phyloP scores from a whole-genome alignment of 129 eudicot species.

The Glebionis coronaria region DNA sequence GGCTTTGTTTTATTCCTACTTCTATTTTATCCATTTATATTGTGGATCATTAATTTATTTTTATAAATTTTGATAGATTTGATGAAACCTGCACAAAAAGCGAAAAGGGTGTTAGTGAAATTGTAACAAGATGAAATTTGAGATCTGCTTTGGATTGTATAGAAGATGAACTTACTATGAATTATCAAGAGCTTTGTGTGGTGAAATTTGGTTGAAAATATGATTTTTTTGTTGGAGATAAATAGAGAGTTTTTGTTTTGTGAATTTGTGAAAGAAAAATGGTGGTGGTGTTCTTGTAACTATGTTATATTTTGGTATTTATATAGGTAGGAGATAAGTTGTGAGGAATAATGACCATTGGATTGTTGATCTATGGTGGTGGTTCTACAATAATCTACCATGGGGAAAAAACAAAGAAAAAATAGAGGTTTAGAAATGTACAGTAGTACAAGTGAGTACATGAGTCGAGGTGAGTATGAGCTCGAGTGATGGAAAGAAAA shows the following conservation, averaged over 20 bases:
- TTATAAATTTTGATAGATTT: no score
- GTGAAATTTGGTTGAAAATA: no score
- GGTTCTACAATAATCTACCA: neutral
- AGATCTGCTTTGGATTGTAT: conserved; percentile 23
- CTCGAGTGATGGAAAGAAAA: no score
- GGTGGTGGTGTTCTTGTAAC: conserved; percentile 20
- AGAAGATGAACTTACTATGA: conserved; percentile 12
- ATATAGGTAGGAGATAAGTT: conserved; percentile 29
- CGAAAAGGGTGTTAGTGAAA: neutral
- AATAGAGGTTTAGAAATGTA: neutral
- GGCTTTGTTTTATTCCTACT: conserved; percentile 20
- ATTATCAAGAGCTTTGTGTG: no score
- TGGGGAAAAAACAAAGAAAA: conserved; percentile 3
- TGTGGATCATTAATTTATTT: neutral
- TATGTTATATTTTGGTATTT: conserved; percentile 26
- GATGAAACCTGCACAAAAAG: conserved; percentile 24
- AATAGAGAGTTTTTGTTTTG: conserved; percentile 5
- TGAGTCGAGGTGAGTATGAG: no score
- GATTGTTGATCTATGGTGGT: conserved; percentile 20
- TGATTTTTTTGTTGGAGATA: neutral
- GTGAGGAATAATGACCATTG: conserved; percentile 19
- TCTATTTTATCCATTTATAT: conserved; percentile 47
- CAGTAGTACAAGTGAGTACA: no score
- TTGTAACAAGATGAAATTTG: conserved; percentile 8
- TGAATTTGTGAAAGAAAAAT: conserved; percentile 26